Base-by-base conservation (phyloP, 148 eudicot genomes). In the Linanthus parryae region DNA sequence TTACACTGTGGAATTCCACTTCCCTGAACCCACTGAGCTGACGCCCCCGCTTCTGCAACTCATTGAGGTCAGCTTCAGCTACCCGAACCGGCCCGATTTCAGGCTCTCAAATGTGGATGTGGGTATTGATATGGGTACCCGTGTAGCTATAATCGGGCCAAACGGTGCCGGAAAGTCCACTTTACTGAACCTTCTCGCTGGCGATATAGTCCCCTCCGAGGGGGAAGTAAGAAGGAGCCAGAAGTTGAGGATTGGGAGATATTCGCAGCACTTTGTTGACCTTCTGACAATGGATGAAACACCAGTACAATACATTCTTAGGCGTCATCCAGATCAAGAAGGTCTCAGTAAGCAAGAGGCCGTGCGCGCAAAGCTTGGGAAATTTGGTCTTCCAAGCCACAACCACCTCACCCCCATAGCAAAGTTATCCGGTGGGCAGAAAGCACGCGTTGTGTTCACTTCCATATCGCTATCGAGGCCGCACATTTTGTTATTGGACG, bases 91-190 rank as follows among this genome's bases (percentile, higher is more conserved):
- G 11, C 62, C 71, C 0, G 82, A 77, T 51, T 77, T 77, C 23
- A 65, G 50, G 63, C 63, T 77, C 6, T 69, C 75, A 2, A 29
- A 72, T 44, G 82, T 77, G 2, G 54, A 49, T 8, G 54, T 49
- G 36, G 54, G 54, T 49, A 49, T 49, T 3, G 54, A 49, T 49
- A 49, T 49, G 54, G 54, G 54, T 49, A 49, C 54, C 12, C 54
- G 83, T 37, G 84, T 79, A 22, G 84, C 84, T 31, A 79, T 78
- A 26, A 70, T 78, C 22, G 83, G 83, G 0, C 84, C 84, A 7
- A 79, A 79, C 33, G 84, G 84, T 22, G 84, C 77, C n/a, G 84
- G 84, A 2, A 76, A 76, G 35, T 76, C 82, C 2, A 76, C 54
- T 17, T 29, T 49, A 24, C 23, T 49, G 8, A 49, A 49, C 13